Base-by-base conservation (phyloP, 2,329 filamentous ascomycete genomes). In the Xylaria sp. region DNA sequence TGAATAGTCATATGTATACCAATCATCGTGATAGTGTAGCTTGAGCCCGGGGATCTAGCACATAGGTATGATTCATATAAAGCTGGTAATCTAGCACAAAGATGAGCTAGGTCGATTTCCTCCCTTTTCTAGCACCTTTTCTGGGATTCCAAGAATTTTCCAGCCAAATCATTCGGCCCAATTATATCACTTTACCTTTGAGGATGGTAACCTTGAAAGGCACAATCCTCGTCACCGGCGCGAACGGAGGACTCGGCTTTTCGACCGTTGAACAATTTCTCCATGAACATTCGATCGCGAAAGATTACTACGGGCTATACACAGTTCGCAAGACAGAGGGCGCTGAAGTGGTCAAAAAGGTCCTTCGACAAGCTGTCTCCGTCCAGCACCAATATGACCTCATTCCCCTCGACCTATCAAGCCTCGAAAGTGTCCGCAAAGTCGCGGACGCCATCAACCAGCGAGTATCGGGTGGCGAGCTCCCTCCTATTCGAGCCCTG, bases 241-340 rank as follows among this genome's bases (percentile, higher is more conserved):
- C 71, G 34, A 76, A 76, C 50, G 74, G 73, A 39, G 70, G 72
- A 18, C 66, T 76, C 22, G 73, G 72, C 7, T 69, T 68, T 9
- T 65, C 67, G 19, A 71, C 73, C 7, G 66, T 71, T 8, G 42
- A 54, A 3, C 59, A 66, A 7, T 66, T 76, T 24, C 38, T 72
- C 34, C 53, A 57, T 16, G 63, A 52, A 11, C 59, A 67, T 0
- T 59, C 69, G 4, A 53, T 74, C 9, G 69, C 71, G 2, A 61
- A 63, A 4, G 57, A 62, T 21, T 70, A 74, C 52, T 64, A 66
- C 4, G 70, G 72, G 7, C 44, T 76, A 1, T 76, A 74, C 51
- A 66, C 69, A 1, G 73, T 74, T 17, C 69, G 73, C 37, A 70
- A 69, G 29, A 57, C 61, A 5, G 63, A 64, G 29, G 62, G 61